Evolutionary conservation across 176 grass and related monocot species (phyloP).

Genomic region (Miscanthus lutarioriparius): DNA sequence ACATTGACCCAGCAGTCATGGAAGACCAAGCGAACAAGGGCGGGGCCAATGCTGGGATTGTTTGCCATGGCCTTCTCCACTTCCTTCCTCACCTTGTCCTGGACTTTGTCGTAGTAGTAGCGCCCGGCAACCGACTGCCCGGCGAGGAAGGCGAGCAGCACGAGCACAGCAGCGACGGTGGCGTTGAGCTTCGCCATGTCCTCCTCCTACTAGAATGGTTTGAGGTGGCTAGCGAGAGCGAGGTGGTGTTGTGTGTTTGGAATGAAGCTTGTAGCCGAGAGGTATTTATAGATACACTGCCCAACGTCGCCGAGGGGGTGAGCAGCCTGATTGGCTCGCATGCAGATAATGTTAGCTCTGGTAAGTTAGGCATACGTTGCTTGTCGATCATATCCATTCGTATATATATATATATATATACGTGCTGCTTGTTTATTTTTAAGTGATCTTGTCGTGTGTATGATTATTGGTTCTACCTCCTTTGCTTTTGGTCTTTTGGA

Average conservation of each 20-base stretch:
- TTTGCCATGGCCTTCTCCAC: conserved; percentile 8
- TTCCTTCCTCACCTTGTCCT: conserved; percentile 36
- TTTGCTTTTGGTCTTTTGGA: neutral
- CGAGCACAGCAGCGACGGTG: neutral
- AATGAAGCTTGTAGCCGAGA: neutral
- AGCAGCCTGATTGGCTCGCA: neutral
- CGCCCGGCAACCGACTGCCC: conserved; percentile 13
- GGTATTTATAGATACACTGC: conserved; percentile 3
- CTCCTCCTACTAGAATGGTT: neutral
- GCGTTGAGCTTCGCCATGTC: neutral
- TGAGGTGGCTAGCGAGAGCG: neutral
- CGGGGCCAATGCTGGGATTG: conserved; percentile 30
- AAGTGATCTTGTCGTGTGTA: neutral
- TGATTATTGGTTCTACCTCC: neutral
- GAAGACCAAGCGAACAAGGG: conserved; percentile 51
- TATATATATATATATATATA: neutral
- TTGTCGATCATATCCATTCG: neutral
- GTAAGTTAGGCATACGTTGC: neutral
- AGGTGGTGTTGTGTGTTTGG: neutral
- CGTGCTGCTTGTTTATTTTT: neutral
- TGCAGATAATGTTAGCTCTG: no score
- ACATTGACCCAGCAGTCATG: conserved; percentile 62
- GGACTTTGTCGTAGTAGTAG: conserved; percentile 1
- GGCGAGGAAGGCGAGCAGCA: neutral
- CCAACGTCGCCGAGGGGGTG: neutral